A percentile compares a stretch with the other conserved stretches of the same genome.
phyloP scores from a whole-genome alignment of 495 filamentous ascomycete species.

The Cladorrhinum samala region DNA sequence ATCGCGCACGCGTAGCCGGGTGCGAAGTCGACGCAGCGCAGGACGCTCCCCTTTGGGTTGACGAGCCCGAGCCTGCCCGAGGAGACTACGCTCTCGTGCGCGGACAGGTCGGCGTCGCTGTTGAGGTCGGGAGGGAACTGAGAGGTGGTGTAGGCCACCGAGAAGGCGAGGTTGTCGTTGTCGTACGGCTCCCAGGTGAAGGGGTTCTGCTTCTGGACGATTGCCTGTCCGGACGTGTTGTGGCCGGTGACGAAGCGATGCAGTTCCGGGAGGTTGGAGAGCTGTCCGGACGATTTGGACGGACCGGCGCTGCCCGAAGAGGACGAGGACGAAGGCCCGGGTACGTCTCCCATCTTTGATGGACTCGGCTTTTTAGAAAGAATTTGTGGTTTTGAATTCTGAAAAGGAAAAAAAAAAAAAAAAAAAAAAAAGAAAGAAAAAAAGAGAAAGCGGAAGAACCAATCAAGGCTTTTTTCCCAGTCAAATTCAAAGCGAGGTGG shows the following conservation, averaged over 20 bases:
- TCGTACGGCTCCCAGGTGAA: conserved; percentile 27
- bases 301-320: background rate
- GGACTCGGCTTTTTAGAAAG: background rate
- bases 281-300: conserved; percentile 5
- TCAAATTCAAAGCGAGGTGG: too few species aligned
- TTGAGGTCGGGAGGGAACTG: conserved; percentile 49
- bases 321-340: background rate
- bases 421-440: too few species aligned
- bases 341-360: conserved; percentile 16
- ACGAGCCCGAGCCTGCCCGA: conserved; percentile 41
- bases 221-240: conserved; percentile 31
- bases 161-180: conserved; percentile 28
- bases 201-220: conserved; percentile 28
- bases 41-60: conserved; percentile 46
- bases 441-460: too few species aligned
- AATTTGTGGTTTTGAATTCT: background rate
- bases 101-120: conserved; percentile 45
- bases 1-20: conserved; percentile 51
- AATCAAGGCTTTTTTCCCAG: too few species aligned
- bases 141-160: conserved; percentile 43
- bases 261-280: conserved; percentile 31
- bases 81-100: conserved; percentile 27
- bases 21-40: conserved; percentile 56
- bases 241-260: conserved; percentile 38
- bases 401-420: too few species aligned